Base-by-base conservation (phyloP, 441 rosid species). In the Pelargonium cotyledonis region DNA sequence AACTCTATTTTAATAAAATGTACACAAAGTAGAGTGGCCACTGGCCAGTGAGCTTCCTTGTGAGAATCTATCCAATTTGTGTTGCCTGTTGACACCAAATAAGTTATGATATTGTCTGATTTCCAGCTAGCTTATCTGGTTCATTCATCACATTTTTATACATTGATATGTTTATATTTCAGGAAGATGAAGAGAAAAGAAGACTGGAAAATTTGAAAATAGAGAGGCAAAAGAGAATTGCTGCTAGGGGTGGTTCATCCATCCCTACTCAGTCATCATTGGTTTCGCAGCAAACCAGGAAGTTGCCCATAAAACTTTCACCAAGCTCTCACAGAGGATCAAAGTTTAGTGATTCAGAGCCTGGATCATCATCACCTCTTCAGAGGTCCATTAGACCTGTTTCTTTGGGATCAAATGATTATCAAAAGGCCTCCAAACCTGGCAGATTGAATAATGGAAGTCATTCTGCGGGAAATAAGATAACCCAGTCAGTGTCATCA, bases 201-300 rank as follows among this genome's bases (percentile, higher is more conserved):
- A 90, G 99, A 41, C 80, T 95, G 11, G 97, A 92, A 78, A 86
- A 86, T 65, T 85, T 95, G 78, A 95, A 89, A 79, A 67, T 86
- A 63, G 93, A 84, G 78, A 92, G 99, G 81, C 94, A 95, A 78
- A 90, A 95, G 83, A 81, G 99, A 79, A 95, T 95, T 72, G 89
- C 98, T 72, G 84, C 97, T 15, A 85, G 86, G 79, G 84, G 87
- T 55, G 77, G 85, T 74, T 77, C 93, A 23, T 29, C 65, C 15
- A 63, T 70, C 38, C 76, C 86, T 69, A 79, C 78, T 71, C 90
- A 82, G 79, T 72, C 89, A 66, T 65, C 77, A 44, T 75, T 74
- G 44, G 67, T 85, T 46, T 75, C 78, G 61, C 85, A 77, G 38
- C 86, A 75, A 85, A 72, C 77, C 38, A 81, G 81, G 77, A 95